Evolutionary conservation across 495 filamentous ascomycete species (phyloP).

Genomic region (Neurospora sp.): DNA sequence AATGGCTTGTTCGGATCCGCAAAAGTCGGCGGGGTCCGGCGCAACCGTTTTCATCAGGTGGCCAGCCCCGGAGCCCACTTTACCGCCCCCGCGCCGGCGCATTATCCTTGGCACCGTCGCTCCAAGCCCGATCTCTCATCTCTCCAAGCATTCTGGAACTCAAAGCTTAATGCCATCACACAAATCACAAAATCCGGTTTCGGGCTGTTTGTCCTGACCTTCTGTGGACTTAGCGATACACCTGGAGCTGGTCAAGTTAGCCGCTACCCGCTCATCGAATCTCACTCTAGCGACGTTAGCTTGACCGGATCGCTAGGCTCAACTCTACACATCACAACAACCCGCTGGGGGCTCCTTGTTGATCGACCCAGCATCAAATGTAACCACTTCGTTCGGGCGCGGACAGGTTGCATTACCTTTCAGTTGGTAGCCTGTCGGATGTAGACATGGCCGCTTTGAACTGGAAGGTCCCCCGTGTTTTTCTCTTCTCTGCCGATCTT

Average conservation of each 20-base stretch:
- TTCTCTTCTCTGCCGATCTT: background rate
- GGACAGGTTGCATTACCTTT: background rate
- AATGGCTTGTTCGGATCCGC: background rate
- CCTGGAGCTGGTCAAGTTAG: background rate
- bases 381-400: background rate
- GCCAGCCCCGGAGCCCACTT: background rate
- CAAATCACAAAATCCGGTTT: background rate
- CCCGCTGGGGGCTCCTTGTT: background rate
- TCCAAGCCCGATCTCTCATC: background rate
- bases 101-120: background rate
- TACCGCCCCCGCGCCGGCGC: background rate
- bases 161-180: background rate
- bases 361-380: background rate
- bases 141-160: background rate
- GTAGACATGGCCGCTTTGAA: background rate
- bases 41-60: background rate
- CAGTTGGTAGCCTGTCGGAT: background rate
- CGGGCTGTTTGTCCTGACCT: background rate
- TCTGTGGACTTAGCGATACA: background rate
- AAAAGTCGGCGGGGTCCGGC: background rate
- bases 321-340: background rate
- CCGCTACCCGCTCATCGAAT: background rate
- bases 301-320: background rate
- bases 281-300: background rate
- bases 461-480: background rate